Conservation (phyloP, 257 asterid genomes). For the Plantago ovata region DNA sequence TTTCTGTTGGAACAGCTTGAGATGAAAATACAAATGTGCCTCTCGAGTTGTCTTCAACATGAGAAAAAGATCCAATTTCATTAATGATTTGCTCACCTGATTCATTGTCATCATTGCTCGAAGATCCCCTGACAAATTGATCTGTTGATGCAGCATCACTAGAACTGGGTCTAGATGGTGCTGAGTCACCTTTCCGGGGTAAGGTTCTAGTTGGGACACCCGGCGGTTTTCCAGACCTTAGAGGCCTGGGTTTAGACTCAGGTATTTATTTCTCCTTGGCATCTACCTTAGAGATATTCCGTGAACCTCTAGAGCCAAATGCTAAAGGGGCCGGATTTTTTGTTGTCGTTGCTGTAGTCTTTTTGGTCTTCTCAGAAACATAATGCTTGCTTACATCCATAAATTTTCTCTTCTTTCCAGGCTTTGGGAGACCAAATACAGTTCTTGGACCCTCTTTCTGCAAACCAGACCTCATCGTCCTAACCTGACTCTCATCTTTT, state of each 20-base stretch:
- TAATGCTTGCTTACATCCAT: slow-evolving; percentile 97
- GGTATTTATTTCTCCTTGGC: slow-evolving; percentile 57
- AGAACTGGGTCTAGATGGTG: slow-evolving; percentile 38
- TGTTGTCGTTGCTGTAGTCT: slow-evolving; percentile 45
- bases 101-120: slow-evolving; percentile 47
- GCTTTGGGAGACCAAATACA: slow-evolving; percentile 86
- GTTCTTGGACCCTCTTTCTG: slow-evolving; percentile 77
- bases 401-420: slow-evolving; percentile 90
- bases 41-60: slow-evolving; percentile 45
- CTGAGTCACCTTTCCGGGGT: slow-evolving; percentile 46
- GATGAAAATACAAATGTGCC: slow-evolving; percentile 45
- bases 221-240: slow-evolving; percentile 63
- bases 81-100: slow-evolving; percentile 35
- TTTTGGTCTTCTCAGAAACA: slow-evolving; percentile 50
- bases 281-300: slow-evolving; percentile 50
- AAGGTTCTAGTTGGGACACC: slow-evolving; percentile 50
- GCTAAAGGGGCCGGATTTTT: slow-evolving; percentile 57
- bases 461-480: slow-evolving; percentile 68
- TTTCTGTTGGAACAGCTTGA: slow-evolving; percentile 35
- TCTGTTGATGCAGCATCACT: slow-evolving; percentile 35
- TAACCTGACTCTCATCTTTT: slow-evolving; percentile 46
- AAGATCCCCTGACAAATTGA: slow-evolving; percentile 27
- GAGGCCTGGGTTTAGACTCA: slow-evolving; percentile 44
- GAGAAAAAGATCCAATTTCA: slow-evolving; percentile 38
- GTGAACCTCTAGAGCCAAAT: slow-evolving; percentile 51